Conservation (phyloP, 2,329 filamentous ascomycete genomes). For the Xylaria sp. region DNA sequence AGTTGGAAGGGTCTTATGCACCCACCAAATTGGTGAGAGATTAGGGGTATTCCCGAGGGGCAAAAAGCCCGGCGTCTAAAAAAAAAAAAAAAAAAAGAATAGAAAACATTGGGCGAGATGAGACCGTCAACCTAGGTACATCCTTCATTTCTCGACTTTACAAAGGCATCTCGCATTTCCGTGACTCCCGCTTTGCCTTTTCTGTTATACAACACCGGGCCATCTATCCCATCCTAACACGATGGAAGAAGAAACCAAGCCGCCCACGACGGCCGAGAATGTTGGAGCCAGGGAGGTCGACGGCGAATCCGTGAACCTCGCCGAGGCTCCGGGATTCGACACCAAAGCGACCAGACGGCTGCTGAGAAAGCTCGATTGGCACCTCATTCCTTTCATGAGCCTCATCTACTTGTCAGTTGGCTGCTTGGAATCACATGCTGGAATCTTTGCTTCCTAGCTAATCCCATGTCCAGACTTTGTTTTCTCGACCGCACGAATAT, state of each 20-base stretch:
- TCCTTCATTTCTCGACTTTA: no score
- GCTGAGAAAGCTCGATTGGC: constrained; percentile 55
- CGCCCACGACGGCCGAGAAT: neutral
- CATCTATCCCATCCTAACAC: no score
- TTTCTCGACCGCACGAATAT: constrained; percentile 57
- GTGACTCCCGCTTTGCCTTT: no score
- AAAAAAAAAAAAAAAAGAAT: no score
- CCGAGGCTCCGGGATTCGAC: constrained; percentile 33
- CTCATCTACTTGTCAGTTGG: constrained; percentile 55
- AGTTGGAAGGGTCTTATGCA: no score
- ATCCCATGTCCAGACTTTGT: constrained; percentile 10
- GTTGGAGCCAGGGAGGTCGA: neutral
- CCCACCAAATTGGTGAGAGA: no score
- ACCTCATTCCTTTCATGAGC: constrained; percentile 62
- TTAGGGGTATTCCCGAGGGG: no score
- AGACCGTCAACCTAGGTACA: no score
- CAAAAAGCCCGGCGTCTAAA: no score
- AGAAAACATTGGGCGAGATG: no score
- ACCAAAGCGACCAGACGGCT: constrained; percentile 50
- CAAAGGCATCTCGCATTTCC: no score
- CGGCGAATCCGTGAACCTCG: neutral
- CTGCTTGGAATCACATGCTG: neutral
- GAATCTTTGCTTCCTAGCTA: constrained; percentile 41
- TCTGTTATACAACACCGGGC: no score
- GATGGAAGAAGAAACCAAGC: neutral